These are phyloP conservation scores for Stagonosporopsis chrysanthemi DNA, from an alignment of 2,329 filamentous ascomycete genomes.

Conservation along the genomic window DNA sequence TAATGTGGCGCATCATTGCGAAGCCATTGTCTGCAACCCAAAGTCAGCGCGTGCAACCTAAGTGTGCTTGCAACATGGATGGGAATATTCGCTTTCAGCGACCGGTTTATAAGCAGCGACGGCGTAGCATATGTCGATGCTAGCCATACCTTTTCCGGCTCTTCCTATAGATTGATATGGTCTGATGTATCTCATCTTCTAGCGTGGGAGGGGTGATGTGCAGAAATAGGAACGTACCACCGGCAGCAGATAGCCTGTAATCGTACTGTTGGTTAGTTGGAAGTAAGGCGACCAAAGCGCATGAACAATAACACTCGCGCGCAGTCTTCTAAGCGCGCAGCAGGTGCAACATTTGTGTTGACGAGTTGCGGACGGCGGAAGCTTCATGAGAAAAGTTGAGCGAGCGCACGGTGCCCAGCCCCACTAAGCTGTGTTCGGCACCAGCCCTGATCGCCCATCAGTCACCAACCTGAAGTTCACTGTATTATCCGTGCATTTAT, in stretches of 20 bases:
- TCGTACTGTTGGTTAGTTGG: not conserved
- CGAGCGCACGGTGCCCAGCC: not conserved
- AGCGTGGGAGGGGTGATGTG: conserved; percentile 22
- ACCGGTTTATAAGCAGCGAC: conserved; percentile 61
- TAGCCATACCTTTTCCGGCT: conserved; percentile 61
- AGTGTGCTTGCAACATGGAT: conserved; percentile 7
- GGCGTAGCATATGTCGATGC: conserved; percentile 58
- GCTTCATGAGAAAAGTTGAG: conserved; percentile 14
- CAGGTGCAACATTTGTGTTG: conserved; percentile 10
- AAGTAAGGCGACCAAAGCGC: not conserved
- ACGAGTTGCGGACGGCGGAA: not conserved
- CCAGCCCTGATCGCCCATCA: not conserved
- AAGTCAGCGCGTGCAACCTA: conserved; percentile 17
- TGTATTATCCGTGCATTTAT: too few species aligned
- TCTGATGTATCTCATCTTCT: conserved; percentile 49
- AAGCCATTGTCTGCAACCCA: conserved; percentile 3
- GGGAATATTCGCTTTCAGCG: conserved; percentile 46
- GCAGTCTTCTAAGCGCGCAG: not conserved
- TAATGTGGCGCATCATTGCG: not conserved
- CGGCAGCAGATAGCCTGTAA: not conserved
- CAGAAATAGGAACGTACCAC: conserved; percentile 9
- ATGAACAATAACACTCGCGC: too few species aligned
- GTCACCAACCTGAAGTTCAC: too few species aligned
- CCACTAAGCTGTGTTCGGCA: not conserved
- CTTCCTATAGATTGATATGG: conserved; percentile 56